These are phyloP conservation scores for Aspergillus vadensis DNA, from an alignment of 2,329 filamentous ascomycete species.

Conservation along the genomic window DNA sequence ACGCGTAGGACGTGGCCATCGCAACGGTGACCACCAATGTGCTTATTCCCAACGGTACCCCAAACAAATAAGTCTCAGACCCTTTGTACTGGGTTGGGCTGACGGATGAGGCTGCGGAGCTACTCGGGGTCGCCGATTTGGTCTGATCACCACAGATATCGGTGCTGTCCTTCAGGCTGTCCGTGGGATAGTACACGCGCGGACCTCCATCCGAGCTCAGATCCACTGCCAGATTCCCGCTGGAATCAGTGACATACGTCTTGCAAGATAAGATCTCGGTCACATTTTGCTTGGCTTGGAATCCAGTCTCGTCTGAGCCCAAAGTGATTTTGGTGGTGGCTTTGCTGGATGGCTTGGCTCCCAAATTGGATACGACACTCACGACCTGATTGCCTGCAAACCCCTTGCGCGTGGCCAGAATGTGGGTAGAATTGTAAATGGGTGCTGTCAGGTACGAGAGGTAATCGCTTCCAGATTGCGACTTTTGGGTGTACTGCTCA, in stretches of 20 bases:
- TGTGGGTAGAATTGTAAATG: constrained; percentile 47
- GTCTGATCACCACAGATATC: constrained; percentile 1
- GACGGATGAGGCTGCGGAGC: neutral
- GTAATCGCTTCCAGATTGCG: constrained; percentile 28
- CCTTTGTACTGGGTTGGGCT: neutral
- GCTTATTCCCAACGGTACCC: neutral
- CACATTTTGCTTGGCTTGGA: constrained; percentile 6
- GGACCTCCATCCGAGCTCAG: constrained; percentile 10
- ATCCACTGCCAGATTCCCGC: constrained; percentile 3
- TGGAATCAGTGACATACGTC: constrained; percentile 3
- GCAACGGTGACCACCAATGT: constrained; percentile 1
- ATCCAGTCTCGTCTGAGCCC: constrained; percentile 1
- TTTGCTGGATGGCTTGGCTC: constrained; percentile 21
- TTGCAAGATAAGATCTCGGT: constrained; percentile 7
- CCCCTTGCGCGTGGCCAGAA: constrained; percentile 46
- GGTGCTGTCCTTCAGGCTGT: constrained; percentile 2
- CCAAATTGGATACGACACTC: constrained; percentile 47
- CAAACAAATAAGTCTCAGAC: neutral
- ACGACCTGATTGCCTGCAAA: constrained; percentile 42
- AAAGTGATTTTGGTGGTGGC: constrained; percentile 5
- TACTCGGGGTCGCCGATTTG: neutral
- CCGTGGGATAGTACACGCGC: constrained; percentile 9
- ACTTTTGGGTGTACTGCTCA: constrained; percentile 24
- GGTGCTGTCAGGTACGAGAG: constrained; percentile 20
- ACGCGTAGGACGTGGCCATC: constrained; percentile 1